Evolutionary conservation across 2,329 filamentous ascomycete genomes (phyloP), one percentile per base, ranked within the genome.

Genomic region (Ophiostoma triangulosporum): DNA sequence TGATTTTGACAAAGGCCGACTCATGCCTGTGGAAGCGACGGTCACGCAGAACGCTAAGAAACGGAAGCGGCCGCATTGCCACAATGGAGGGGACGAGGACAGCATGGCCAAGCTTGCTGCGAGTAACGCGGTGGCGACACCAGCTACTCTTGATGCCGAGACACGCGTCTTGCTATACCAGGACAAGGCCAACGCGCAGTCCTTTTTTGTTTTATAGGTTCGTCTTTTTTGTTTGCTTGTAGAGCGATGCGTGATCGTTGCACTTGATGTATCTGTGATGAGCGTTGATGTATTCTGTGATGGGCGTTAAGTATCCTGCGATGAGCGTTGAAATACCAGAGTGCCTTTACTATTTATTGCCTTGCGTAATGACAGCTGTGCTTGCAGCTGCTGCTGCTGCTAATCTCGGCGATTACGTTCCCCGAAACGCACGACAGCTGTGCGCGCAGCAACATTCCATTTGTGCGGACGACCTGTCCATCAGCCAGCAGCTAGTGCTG

Each of bases 371-470:
- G n/a, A n/a, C n/a, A n/a, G n/a, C n/a, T n/a, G n/a, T n/a, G n/a
- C 35, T 20, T 38, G 7, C n/a, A 38, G 35, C 17, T 17, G 33
- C 7, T 9, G 17, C n/a, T 38, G n/a, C 75, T 73, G 0, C 72
- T 78, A 2, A 64, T 87, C 5, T 83, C 80, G 6, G 73, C 75
- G 1, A 70, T 88, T 26, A 84, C 80, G 6, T 83, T 87, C 48
- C 84, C 84, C 1, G 84, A 84, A 54, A 87, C 84, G 0, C 84
- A 88, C 68, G 87, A 88, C 64, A 84, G 81, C 20, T 76, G 73
- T 59, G 64, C 64, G 36, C 57, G 63, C 48, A 63, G 61, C 54
- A 61, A 58, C 46, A 60, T 65, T 9, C 83, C 83, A 0, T 86
- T 81, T 8, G 84, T 87, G n/a, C 76, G 83, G 38, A 87, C 84